Evolutionary conservation across 2,329 filamentous ascomycete species (phyloP).

Genomic region (Xylariomycetidae sp.): DNA sequence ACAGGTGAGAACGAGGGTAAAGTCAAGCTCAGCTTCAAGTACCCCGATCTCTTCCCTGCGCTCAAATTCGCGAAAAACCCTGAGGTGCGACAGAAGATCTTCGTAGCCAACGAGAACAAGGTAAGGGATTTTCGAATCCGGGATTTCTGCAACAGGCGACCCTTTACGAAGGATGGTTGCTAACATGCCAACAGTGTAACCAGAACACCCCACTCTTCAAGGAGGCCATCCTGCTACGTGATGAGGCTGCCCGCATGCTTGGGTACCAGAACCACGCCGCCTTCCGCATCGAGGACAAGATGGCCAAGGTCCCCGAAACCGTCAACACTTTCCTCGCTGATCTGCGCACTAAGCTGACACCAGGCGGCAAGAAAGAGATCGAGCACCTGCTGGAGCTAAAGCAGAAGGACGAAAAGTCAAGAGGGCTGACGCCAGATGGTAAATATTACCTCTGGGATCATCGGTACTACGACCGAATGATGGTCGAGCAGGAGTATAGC

Average conservation of each 20-base stretch:
- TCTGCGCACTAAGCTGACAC: slow-evolving; percentile 58
- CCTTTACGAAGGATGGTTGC: background rate
- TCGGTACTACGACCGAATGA: slow-evolving; percentile 71
- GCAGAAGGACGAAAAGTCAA: slow-evolving; percentile 58
- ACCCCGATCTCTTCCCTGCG: slow-evolving; percentile 72
- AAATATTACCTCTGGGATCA: slow-evolving; percentile 81
- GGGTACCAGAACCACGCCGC: slow-evolving; percentile 73
- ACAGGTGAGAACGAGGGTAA: slow-evolving; percentile 67
- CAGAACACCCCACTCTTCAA: slow-evolving; percentile 68
- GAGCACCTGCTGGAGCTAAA: slow-evolving; percentile 67
- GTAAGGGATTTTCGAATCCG: too few relatives aligned
- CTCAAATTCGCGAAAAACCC: slow-evolving; percentile 70
- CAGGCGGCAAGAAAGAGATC: slow-evolving; percentile 66
- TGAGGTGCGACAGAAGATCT: slow-evolving; percentile 62
- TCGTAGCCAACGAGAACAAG: slow-evolving; percentile 76
- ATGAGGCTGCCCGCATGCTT: slow-evolving; percentile 70
- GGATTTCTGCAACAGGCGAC: background rate
- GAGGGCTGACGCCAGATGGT: slow-evolving; percentile 54
- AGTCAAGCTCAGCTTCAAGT: slow-evolving; percentile 73
- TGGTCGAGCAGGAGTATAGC: slow-evolving; percentile 74
- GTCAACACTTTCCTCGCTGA: slow-evolving; percentile 70
- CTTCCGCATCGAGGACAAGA: slow-evolving; percentile 74
- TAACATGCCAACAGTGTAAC: slow-evolving; percentile 42
- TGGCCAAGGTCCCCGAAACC: slow-evolving; percentile 70
- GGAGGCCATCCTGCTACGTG: slow-evolving; percentile 67